Base-by-base conservation (phyloP, 495 filamentous ascomycete species). In the Apiosordaria backusii region DNA sequence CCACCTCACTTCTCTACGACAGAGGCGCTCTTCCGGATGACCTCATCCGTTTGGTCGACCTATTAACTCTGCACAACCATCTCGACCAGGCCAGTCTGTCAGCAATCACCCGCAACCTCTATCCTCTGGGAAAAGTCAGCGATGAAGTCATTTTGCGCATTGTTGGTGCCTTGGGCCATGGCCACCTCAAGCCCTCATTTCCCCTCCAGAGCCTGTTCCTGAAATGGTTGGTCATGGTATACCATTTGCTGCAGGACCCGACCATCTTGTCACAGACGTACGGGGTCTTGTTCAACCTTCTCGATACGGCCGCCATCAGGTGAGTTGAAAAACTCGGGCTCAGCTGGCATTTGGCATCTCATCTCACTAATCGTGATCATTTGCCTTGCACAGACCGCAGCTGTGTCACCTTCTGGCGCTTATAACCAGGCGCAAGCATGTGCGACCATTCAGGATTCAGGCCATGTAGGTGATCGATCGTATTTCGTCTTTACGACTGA, bases 401-500 rank as follows among this genome's bases (percentile, higher is more conserved):
- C 65, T 96, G 61, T 96, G 93, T 70, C 90, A 95, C 76, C 77
- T 97, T n/a, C 84, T 97, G 22, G 90, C 92, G 10, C 77, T 91
- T 15, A 85, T 95, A 50, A 97, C 93, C 22, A 81, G 90, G 57
- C 87, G 92, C n/a, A 92, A 90, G 70, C 92, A 97, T 76, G 92
- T 97, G 50, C 87, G 88, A 66, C 91, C 92, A 3, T 93, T 92
- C 70, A 81, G 93, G 62, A 93, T 97, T 35, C 92, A 96, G 68
- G 79, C 86, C 55, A 79, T 97, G 81, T 94, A 82, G 80, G 91
- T 86, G 15, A 26, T 7, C 3, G 52, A 50, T 7, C 4, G 10
- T 22, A 45, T 40, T 27, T 62, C n/a, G 10, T 13, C 22, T 13
- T 23, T 45, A 10, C 27, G 15, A 16, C 18, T n/a, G 23, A 15